Conservation (phyloP, 495 filamentous ascomycete species). For the Parathielavia hyrcaniae region DNA sequence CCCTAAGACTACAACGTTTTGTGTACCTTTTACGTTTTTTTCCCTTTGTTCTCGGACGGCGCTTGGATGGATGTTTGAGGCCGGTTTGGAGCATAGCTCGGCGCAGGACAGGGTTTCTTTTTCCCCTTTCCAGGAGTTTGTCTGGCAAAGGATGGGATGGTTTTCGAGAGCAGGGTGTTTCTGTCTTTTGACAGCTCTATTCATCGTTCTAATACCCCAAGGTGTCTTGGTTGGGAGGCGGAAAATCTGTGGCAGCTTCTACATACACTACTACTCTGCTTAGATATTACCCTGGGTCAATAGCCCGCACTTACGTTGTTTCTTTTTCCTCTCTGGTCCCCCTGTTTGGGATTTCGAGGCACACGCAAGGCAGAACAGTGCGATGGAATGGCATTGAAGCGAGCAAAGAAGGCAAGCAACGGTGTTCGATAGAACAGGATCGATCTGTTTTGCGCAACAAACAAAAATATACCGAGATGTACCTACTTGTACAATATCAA, state of each 20-base stretch:
- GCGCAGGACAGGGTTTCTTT: not conserved
- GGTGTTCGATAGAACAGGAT: no score
- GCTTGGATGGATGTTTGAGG: not conserved
- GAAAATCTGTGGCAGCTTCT: constrained; percentile 10
- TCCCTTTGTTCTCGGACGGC: not conserved
- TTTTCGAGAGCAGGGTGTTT: not conserved
- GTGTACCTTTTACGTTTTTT: constrained; percentile 7
- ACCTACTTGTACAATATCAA: no score
- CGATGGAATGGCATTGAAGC: not conserved
- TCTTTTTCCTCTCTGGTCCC: not conserved
- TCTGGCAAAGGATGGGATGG: not conserved
- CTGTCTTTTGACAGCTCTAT: not conserved
- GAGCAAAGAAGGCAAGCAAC: no score
- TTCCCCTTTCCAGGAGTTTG: constrained; percentile 8
- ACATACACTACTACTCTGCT: not conserved
- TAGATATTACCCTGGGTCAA: constrained; percentile 32
- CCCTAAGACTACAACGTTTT: not conserved
- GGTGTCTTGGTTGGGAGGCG: constrained; percentile 13
- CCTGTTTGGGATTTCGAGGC: not conserved
- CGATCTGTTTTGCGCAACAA: no score
- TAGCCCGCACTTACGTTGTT: constrained; percentile 16
- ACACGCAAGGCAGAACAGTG: not conserved
- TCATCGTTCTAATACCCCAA: constrained; percentile 7
- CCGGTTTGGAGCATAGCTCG: constrained; percentile 9
- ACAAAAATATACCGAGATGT: no score